phyloP scores from a whole-genome alignment of 2,329 filamentous ascomycete species.

The Aspergillus pseudoterreus region DNA sequence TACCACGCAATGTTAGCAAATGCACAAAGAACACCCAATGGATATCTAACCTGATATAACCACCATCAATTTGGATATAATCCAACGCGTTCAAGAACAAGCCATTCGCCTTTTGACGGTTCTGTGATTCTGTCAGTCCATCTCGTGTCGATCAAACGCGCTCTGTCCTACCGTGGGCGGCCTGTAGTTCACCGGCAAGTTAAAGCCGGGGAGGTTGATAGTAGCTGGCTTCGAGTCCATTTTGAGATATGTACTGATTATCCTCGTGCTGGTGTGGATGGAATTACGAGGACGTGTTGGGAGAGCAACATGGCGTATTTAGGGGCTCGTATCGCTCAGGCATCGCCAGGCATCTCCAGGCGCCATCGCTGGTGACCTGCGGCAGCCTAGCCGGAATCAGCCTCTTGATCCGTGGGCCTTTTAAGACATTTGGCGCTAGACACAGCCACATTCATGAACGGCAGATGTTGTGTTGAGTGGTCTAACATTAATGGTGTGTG shows the following conservation, averaged over 20 bases:
- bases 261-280: neutral
- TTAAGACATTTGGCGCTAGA: too few species aligned
- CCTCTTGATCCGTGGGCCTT: neutral
- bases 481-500: too few species aligned
- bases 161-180: neutral
- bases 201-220: neutral
- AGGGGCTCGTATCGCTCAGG: neutral
- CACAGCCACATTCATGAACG: too few species aligned
- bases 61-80: neutral
- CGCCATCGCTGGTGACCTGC: neutral
- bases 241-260: neutral
- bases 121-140: neutral
- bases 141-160: neutral
- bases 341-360: neutral
- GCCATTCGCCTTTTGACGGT: too few species aligned
- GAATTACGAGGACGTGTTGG: neutral
- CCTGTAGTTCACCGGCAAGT: neutral
- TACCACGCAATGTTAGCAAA: neutral
- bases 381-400: neutral
- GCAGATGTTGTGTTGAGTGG: too few species aligned
- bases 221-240: neutral
- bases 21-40: too few species aligned
- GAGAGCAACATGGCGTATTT: neutral
- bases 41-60: neutral
- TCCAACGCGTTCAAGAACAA: slow-evolving; percentile 3